Percentiles rank a stretch among this genome's conserved stretches.
These are phyloP conservation scores for Verticillium nonalfalfae DNA, from an alignment of 2,329 filamentous ascomycete species.

Conservation along the genomic window DNA sequence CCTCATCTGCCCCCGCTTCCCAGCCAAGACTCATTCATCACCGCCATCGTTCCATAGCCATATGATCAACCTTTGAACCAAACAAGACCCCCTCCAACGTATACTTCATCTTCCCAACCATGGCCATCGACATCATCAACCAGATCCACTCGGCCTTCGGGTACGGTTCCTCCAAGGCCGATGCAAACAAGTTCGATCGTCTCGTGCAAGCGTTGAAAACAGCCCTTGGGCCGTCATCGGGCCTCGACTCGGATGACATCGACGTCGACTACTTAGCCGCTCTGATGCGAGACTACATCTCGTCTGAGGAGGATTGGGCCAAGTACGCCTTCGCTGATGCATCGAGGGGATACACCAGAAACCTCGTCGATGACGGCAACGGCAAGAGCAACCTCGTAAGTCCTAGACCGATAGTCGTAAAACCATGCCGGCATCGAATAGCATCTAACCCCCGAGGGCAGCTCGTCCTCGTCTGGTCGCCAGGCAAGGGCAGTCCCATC, in stretches of 20 bases:
- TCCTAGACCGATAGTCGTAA: conserved; percentile 5
- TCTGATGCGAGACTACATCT: conserved; percentile 70
- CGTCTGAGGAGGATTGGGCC: conserved; percentile 63
- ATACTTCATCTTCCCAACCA: conserved; percentile 13
- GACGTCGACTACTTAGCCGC: conserved; percentile 64
- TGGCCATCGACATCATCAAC: conserved; percentile 27
- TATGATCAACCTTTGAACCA: background rate
- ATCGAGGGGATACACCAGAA: conserved; percentile 72
- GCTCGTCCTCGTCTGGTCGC: conserved; percentile 86
- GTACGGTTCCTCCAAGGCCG: conserved; percentile 6
- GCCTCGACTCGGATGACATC: conserved; percentile 75
- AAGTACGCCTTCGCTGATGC: conserved; percentile 69
- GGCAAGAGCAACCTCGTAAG: conserved; percentile 68
- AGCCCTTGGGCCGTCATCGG: conserved; percentile 72
- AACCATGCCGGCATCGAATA: background rate
- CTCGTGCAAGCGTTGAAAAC: conserved; percentile 69
- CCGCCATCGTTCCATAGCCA: conserved; percentile 1
- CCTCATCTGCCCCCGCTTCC: conserved; percentile 7
- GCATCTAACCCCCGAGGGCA: conserved; percentile 23
- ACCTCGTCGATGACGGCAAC: conserved; percentile 86
- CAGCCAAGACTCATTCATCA: background rate
- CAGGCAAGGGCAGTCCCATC: conserved; percentile 75
- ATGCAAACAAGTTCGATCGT: conserved; percentile 52
- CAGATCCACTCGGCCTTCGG: conserved; percentile 14
- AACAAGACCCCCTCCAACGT: conserved; percentile 9